Evolutionary conservation across 2,329 filamentous ascomycete species (phyloP).

Genomic region (Ceratocystis diversiconidia): DNA sequence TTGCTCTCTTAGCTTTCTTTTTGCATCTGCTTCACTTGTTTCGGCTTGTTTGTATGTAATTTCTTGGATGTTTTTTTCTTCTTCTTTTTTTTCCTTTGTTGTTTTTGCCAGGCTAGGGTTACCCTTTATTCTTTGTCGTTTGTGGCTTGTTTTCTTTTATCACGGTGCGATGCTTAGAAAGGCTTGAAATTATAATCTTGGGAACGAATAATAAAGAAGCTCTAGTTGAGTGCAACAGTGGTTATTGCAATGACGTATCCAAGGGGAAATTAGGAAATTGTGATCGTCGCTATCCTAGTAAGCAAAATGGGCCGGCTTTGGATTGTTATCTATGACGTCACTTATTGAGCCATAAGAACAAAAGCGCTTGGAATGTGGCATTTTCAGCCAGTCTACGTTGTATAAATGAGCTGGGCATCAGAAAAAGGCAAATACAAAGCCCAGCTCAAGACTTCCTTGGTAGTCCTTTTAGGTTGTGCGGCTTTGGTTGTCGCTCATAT

Average conservation of each 20-base stretch:
- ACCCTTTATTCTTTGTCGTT: not conserved
- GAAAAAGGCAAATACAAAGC: not conserved
- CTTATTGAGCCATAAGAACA: too few species aligned
- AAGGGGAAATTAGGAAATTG: too few species aligned
- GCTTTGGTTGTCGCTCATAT: conserved; percentile 54
- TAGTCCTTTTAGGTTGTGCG: conserved; percentile 5
- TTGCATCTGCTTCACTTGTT: conserved; percentile 3
- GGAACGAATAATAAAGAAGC: not conserved
- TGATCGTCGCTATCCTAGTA: too few species aligned
- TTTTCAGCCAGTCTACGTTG: too few species aligned
- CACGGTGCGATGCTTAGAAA: not conserved
- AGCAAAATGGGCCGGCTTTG: too few species aligned
- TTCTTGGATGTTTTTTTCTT: not conserved
- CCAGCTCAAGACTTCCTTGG: not conserved
- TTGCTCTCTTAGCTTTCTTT: not conserved
- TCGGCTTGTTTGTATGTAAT: not conserved
- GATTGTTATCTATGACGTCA: too few species aligned
- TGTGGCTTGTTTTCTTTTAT: not conserved
- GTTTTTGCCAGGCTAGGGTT: not conserved
- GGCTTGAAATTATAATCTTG: not conserved
- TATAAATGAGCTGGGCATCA: not conserved
- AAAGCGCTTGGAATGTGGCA: too few species aligned
- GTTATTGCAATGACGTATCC: not conserved
- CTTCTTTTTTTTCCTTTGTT: not conserved
- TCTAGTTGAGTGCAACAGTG: not conserved